Evolutionary conservation across 1,139 yeast genomes (phyloP).

Genomic region (Hyphopichia fennica): DNA sequence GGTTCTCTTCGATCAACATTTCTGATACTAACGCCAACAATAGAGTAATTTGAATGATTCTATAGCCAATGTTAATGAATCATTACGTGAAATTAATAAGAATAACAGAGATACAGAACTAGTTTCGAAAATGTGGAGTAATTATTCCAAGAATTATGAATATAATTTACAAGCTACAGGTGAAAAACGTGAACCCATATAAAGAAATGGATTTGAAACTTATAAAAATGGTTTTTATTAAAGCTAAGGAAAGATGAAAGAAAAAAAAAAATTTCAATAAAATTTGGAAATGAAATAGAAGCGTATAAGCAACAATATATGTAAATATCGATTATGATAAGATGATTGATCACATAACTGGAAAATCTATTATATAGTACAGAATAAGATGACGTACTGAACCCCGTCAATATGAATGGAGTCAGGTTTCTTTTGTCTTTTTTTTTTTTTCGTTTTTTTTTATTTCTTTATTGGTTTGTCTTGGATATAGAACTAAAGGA

Average conservation of each 20-base stretch:
- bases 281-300: background rate
- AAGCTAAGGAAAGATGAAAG: background rate
- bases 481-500: no score
- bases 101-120: conserved; percentile 72
- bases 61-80: conserved; percentile 59
- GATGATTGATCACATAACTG: no score
- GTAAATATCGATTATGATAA: no score
- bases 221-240: background rate
- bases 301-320: no score
- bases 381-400: background rate
- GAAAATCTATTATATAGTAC: background rate
- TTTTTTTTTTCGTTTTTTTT: no score
- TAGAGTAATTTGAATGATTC: conserved; percentile 74
- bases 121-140: conserved; percentile 80
- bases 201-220: conserved; percentile 4
- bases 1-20: background rate
- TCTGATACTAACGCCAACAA: background rate
- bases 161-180: conserved; percentile 75
- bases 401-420: no score
- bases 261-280: background rate
- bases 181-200: conserved; percentile 57
- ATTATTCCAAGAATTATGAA: conserved; percentile 68
- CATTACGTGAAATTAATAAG: conserved; percentile 61
- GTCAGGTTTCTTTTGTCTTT: no score
- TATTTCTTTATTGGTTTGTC: no score